Conservation (phyloP, 305 asterid species). For the Solanum hybrid region DNA sequence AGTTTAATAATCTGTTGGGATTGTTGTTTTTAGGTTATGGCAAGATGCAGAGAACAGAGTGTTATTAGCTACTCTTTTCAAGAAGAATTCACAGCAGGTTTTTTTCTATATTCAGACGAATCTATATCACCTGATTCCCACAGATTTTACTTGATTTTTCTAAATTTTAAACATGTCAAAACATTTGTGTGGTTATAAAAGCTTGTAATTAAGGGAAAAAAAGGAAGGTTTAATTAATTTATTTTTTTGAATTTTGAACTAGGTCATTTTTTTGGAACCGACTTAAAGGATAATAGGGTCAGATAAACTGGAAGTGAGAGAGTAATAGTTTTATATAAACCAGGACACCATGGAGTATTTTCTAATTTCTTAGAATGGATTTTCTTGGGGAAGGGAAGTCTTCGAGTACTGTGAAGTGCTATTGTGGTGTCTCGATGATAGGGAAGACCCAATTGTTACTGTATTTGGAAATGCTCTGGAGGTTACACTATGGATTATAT, state of each 20-base stretch:
- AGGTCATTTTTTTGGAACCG: not conserved
- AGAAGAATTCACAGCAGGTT: conserved; percentile 64
- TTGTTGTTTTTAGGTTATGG: conserved; percentile 53
- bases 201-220: not conserved
- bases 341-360: not conserved
- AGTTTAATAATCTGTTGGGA: not conserved
- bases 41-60: conserved; percentile 82
- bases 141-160: not conserved
- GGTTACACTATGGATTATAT: not conserved
- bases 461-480: not conserved
- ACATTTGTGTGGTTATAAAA: not conserved
- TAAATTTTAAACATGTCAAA: not conserved
- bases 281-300: not conserved
- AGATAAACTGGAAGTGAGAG: not conserved
- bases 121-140: not conserved
- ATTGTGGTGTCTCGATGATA: not conserved
- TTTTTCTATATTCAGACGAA: not conserved
- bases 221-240: not conserved
- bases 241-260: not conserved
- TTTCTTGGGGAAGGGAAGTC: not conserved
- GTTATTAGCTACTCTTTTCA: conserved; percentile 44
- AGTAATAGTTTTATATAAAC: not conserved
- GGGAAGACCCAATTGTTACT: not conserved
- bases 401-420: not conserved
- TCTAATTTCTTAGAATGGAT: not conserved